Evolutionary conservation across 2,329 filamentous ascomycete species (phyloP).

Genomic region (Fusarium nurragi): DNA sequence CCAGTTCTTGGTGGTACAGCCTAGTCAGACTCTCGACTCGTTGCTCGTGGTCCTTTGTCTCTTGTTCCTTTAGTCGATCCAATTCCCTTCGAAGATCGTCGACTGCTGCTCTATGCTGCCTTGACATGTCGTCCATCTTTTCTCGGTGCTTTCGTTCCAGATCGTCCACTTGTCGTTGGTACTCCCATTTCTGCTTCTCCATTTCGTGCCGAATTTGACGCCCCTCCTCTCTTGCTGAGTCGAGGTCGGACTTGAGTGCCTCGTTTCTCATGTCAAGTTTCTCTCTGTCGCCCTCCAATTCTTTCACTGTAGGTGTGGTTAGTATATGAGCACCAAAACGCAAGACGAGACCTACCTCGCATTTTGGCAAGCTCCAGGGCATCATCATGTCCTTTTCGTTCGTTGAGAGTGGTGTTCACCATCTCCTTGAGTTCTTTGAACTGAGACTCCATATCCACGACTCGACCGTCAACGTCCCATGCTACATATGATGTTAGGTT

Average conservation of each 20-base stretch:
- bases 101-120: constrained; percentile 48
- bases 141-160: constrained; percentile 53
- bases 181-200: constrained; percentile 51
- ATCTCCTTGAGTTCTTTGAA: constrained; percentile 77
- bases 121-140: constrained; percentile 48
- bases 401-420: constrained; percentile 73
- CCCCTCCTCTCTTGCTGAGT: constrained; percentile 50
- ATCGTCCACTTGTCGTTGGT: constrained; percentile 63
- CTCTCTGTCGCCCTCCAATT: constrained; percentile 60
- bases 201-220: constrained; percentile 50
- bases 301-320: constrained; percentile 51
- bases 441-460: constrained; percentile 79
- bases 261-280: constrained; percentile 59
- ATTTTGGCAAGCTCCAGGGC: constrained; percentile 77
- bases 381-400: constrained; percentile 77
- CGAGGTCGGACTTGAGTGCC: constrained; percentile 71
- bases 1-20: constrained; percentile 70
- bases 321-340: neutral
- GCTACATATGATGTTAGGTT: constrained; percentile 71
- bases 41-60: constrained; percentile 70
- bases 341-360: constrained; percentile 66
- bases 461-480: constrained; percentile 81
- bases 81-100: constrained; percentile 58
- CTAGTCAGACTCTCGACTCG: constrained; percentile 72
- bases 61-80: constrained; percentile 53